Evolutionary conservation across 1,284 basidiomycete genomes (phyloP).

Genomic region (Puccinia brachypodii): DNA sequence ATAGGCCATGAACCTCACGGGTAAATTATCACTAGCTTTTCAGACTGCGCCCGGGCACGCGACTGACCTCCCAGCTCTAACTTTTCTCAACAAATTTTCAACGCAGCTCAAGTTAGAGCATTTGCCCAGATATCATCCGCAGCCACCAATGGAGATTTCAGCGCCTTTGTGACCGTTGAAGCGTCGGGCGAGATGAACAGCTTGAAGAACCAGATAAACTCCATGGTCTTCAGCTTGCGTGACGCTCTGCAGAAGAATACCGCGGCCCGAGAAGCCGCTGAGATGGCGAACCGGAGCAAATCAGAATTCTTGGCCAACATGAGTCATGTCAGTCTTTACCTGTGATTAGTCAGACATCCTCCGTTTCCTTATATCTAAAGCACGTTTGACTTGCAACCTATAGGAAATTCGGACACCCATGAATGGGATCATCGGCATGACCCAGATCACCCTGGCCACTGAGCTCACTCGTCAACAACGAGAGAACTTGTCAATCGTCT

Average conservation of each 20-base stretch:
- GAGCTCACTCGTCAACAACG: slow-evolving; percentile 83
- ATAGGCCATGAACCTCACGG: slow-evolving; percentile 40
- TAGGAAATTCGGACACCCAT: slow-evolving; percentile 85
- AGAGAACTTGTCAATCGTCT: slow-evolving; percentile 93
- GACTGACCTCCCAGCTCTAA: neutral
- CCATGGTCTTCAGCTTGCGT: slow-evolving; percentile 97
- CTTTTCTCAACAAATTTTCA: slow-evolving; percentile 45
- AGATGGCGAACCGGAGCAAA: slow-evolving; percentile 87
- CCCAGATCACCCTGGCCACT: slow-evolving; percentile 91
- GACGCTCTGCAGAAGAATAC: slow-evolving; percentile 99
- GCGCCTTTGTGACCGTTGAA: slow-evolving; percentile 98
- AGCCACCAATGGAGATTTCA: slow-evolving; percentile 98
- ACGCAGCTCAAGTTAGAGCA: slow-evolving; percentile 85
- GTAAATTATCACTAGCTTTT: slow-evolving; percentile 16
- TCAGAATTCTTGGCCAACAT: slow-evolving; percentile 70
- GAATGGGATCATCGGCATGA: slow-evolving; percentile 99
- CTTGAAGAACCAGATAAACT: slow-evolving; percentile 98
- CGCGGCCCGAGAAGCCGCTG: slow-evolving; percentile 93
- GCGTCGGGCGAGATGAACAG: slow-evolving; percentile 99
- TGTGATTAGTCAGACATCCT: neutral
- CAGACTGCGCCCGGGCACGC: slow-evolving; percentile 22
- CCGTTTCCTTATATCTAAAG: neutral
- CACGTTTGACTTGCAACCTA: slow-evolving; percentile 69
- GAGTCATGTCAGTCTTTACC: slow-evolving; percentile 52
- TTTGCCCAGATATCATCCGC: slow-evolving; percentile 99